Evolutionary conservation across 352 stramenopile species (phyloP).

Genomic region (Pythium myriotylum): DNA sequence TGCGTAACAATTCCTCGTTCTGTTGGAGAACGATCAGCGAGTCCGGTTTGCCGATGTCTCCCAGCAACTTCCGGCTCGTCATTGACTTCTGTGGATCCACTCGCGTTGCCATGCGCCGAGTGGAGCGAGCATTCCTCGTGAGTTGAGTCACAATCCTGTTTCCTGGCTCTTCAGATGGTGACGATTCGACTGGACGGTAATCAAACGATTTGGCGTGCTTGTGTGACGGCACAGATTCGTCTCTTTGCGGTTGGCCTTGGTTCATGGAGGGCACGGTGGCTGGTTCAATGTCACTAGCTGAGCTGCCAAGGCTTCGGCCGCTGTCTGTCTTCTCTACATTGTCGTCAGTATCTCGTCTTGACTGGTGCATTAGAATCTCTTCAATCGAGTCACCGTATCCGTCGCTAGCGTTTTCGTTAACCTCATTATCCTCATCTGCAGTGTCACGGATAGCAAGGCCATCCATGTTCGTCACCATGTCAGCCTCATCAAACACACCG

Average conservation of each 20-base stretch:
- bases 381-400: background rate
- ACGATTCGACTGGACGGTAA: background rate
- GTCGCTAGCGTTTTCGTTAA: constrained; percentile 16
- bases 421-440: constrained; percentile 20
- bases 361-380: background rate
- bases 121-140: background rate
- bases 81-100: constrained; percentile 24
- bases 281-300: no score
- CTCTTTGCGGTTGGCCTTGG: no score
- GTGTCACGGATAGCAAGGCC: constrained; percentile 3
- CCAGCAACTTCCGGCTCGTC: constrained; percentile 22
- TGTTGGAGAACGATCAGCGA: constrained; percentile 18
- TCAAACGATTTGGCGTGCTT: constrained; percentile 9
- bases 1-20: constrained; percentile 17
- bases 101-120: constrained; percentile 18
- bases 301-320: no score
- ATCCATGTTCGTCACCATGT: constrained; percentile 8
- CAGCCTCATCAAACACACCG: background rate
- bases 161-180: background rate
- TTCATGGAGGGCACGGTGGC: no score
- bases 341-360: no score
- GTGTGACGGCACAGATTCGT: background rate
- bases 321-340: no score
- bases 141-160: background rate
- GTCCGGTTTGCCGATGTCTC: constrained; percentile 7